Evolutionary conservation across 2,329 filamentous ascomycete genomes (phyloP), one percentile per base, ranked within the genome.

Genomic region (Aspergillus ibericus): DNA sequence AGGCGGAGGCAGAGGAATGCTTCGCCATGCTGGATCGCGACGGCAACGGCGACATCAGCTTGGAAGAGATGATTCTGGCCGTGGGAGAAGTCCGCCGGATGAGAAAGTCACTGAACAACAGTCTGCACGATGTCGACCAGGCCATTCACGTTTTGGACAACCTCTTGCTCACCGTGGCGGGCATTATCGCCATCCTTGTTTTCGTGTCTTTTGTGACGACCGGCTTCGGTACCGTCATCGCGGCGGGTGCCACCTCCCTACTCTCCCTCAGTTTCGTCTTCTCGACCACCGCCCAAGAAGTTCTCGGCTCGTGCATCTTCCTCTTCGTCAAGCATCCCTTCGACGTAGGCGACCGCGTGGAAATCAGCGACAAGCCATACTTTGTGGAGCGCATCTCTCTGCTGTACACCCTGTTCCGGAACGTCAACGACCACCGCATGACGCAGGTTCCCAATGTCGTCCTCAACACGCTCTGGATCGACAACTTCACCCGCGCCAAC

Each of bases 271-370:
- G 93, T 4, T 99, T 99, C 78, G 89, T 97, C 67, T 98, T 99
- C 75, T 88, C 93, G 22, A 89, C 89, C 56, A 97, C 93, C 1
- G 88, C 89, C 3, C 93, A 97, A 76, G 95, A 99, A 76, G 90
- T 99, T 63, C 85, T 99, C n/a, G 93, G 93, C 70, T 97, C 93
- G 36, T 98, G 93, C 80, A 96, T 99, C 70, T 99, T 99, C 81
- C 81, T 99, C 1, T 99, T 99, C 70, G 92, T 98, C 80, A 99
- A 99, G 81, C 95, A 99, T 74, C 93, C 95, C 0, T 98, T 90
- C 74, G 95, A 99, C 72, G 92, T 98, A 20, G 93, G 93, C 61
- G 95, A 99, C 74, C 88, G 95, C 25, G 91, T 98, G 44, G 92
- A 97, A 68, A 89, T 98, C 63, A 79, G 74, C 53, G 74, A 74